These are phyloP conservation scores for Zasmidium angulare DNA, from an alignment of 2,329 filamentous ascomycete species.

Conservation along the genomic window DNA sequence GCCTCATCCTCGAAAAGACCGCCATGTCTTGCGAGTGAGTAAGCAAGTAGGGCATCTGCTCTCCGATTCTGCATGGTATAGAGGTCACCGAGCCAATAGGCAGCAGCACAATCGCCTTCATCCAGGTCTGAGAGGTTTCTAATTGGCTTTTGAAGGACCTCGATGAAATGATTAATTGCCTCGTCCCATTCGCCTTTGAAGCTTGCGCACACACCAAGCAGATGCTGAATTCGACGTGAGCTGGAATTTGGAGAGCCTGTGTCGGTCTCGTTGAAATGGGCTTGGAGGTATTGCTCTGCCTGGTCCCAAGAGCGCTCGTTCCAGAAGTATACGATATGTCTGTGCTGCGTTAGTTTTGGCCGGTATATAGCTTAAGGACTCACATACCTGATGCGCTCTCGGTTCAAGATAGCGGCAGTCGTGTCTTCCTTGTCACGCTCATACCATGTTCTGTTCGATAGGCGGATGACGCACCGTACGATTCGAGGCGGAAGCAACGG, in stretches of 20 bases:
- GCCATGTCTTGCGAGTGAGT: conserved; percentile 22
- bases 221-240: conserved; percentile 15
- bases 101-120: conserved; percentile 26
- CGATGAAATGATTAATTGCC: conserved; percentile 22
- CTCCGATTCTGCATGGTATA: conserved; percentile 23
- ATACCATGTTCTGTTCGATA: background rate
- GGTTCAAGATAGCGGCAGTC: background rate
- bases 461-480: background rate
- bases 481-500: background rate
- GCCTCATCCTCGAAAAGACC: conserved; percentile 4
- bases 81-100: conserved; percentile 28
- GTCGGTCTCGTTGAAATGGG: background rate
- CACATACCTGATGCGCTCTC: background rate
- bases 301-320: conserved; percentile 17
- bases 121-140: conserved; percentile 17
- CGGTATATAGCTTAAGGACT: background rate
- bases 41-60: conserved; percentile 26
- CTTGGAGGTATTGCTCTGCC: conserved; percentile 15
- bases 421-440: background rate
- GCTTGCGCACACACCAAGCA: conserved; percentile 26
- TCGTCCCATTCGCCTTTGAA: conserved; percentile 21
- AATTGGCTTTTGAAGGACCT: conserved; percentile 20
- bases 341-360: background rate
- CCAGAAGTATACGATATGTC: conserved; percentile 16
- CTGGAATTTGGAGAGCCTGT: background rate